phyloP scores from a whole-genome alignment of 495 filamentous ascomycete species.

The Staphylotrichum longicolle region DNA sequence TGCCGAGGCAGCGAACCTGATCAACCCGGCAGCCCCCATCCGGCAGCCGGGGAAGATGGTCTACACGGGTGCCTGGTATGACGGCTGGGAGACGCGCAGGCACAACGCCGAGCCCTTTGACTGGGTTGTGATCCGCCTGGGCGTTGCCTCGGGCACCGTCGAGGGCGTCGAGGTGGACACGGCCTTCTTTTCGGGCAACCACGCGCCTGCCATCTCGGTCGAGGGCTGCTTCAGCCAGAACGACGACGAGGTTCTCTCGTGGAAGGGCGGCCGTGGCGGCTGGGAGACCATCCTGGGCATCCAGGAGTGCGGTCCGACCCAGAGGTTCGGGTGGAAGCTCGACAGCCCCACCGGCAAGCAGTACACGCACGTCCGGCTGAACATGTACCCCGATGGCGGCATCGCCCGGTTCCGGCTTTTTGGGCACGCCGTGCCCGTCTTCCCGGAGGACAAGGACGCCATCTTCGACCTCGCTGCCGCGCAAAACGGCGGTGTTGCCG shows the following conservation, averaged over 20 bases:
- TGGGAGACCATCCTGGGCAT: conserved; percentile 74
- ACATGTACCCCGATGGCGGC: conserved; percentile 94
- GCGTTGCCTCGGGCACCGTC: conserved; percentile 71
- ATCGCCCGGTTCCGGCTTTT: conserved; percentile 84
- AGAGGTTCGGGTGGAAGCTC: conserved; percentile 78
- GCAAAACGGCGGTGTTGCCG: conserved; percentile 73
- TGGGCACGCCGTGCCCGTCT: conserved; percentile 71
- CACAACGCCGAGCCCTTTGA: conserved; percentile 80
- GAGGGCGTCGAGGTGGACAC: conserved; percentile 85
- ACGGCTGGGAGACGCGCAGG: conserved; percentile 90
- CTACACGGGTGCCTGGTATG: conserved; percentile 86
- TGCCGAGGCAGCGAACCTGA: conserved; percentile 74
- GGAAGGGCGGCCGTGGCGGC: conserved; percentile 52
- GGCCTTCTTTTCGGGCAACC: conserved; percentile 82
- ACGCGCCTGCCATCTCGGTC: conserved; percentile 79
- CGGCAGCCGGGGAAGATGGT: conserved; percentile 79
- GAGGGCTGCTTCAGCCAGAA: conserved; percentile 68
- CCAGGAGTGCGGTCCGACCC: conserved; percentile 70
- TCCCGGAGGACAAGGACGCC: conserved; percentile 57
- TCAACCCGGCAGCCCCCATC: conserved; percentile 72
- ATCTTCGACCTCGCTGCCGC: conserved; percentile 82
- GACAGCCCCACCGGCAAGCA: conserved; percentile 54
- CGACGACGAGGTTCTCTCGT: conserved; percentile 58
- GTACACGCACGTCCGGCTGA: conserved; percentile 81
- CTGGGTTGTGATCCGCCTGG: conserved; percentile 79